Conservation (phyloP, 2,329 filamentous ascomycete species). For the Botryotinia calthae region DNA sequence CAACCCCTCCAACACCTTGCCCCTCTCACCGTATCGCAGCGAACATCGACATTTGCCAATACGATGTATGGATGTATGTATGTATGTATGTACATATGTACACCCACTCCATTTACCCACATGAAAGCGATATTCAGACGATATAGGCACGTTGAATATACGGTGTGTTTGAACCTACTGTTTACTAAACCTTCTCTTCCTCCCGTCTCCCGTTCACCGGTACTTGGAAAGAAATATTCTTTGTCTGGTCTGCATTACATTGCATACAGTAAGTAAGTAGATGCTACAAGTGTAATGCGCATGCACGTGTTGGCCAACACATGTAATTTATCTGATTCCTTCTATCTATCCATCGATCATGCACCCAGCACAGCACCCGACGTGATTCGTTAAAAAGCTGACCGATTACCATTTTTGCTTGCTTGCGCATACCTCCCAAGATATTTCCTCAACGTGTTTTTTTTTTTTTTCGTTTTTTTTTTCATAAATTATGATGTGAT, state of each 20-base stretch:
- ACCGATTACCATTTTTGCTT: not conserved
- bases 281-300: not conserved
- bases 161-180: slow-evolving; percentile 16
- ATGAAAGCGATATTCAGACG: not conserved
- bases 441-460: not conserved
- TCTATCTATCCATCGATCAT: not conserved
- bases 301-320: slow-evolving; percentile 5
- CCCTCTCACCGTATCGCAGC: slow-evolving; percentile 5
- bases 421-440: not conserved
- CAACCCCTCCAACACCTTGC: not conserved
- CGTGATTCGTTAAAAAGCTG: not conserved
- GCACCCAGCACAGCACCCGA: not conserved
- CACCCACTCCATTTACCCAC: not conserved
- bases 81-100: not conserved
- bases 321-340: not conserved
- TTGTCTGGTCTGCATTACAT: not conserved
- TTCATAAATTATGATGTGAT: not conserved
- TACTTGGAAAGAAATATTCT: not conserved
- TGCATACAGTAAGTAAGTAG: not conserved
- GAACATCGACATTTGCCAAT: not conserved
- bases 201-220: slow-evolving; percentile 1
- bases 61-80: not conserved
- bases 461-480: too few relatives aligned
- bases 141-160: not conserved
- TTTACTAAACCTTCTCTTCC: not conserved